A percentile compares a stretch with the other conserved stretches of the same genome.
These are phyloP conservation scores for Nakataea oryzae DNA, from an alignment of 2,329 filamentous ascomycete species.

Conservation along the genomic window DNA sequence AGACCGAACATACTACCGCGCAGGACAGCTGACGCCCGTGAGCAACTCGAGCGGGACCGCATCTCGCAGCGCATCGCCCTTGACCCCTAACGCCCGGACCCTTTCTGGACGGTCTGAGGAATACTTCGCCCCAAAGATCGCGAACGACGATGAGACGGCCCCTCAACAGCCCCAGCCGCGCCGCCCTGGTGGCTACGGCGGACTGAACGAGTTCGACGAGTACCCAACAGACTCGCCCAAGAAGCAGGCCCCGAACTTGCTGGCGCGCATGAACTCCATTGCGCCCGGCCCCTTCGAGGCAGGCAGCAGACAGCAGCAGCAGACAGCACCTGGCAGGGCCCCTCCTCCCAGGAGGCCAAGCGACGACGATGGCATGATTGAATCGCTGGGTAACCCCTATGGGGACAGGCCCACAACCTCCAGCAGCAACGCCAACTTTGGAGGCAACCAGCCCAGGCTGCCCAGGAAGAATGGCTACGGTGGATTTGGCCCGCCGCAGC, in stretches of 20 bases:
- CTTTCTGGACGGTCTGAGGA: slow-evolving; percentile 32
- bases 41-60: slow-evolving; percentile 45
- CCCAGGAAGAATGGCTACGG: slow-evolving; percentile 45
- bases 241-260: slow-evolving; percentile 28
- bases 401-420: slow-evolving; percentile 18
- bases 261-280: slow-evolving; percentile 56
- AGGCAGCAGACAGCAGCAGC: slow-evolving; percentile 21
- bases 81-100: slow-evolving; percentile 37
- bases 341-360: slow-evolving; percentile 13
- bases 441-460: slow-evolving; percentile 21
- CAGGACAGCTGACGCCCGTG: slow-evolving; percentile 51
- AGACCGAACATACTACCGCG: slow-evolving; percentile 45
- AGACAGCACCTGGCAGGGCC: slow-evolving; percentile 17
- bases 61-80: slow-evolving; percentile 51
- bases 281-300: slow-evolving; percentile 56
- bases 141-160: slow-evolving; percentile 27
- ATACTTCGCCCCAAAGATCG: slow-evolving; percentile 34
- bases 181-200: slow-evolving; percentile 39
- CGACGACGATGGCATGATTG: slow-evolving; percentile 11
- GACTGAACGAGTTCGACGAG: slow-evolving; percentile 30
- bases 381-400: slow-evolving; percentile 13
- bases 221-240: slow-evolving; percentile 40
- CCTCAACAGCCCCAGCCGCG: slow-evolving; percentile 24
- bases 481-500: slow-evolving; percentile 38
- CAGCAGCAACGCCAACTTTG: slow-evolving; percentile 21